Evolutionary conservation across 2,329 filamentous ascomycete genomes (phyloP).

Genomic region (Trichoderma sp.): DNA sequence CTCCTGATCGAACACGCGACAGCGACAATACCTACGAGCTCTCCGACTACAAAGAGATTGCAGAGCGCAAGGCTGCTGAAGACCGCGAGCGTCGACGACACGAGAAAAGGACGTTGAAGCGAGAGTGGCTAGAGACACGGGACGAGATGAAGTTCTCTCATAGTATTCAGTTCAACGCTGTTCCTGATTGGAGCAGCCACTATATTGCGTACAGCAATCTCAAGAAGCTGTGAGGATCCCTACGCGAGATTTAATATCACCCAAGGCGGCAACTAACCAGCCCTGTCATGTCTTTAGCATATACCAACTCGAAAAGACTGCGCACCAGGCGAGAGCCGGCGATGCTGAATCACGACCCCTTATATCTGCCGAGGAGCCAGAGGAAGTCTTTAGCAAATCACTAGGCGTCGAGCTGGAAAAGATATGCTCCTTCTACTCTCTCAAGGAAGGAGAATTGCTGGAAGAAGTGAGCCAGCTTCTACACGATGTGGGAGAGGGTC

Average conservation of each 20-base stretch:
- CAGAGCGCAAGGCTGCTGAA: conserved; percentile 37
- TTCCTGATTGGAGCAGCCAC: conserved; percentile 98
- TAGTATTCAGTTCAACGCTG: conserved; percentile 98
- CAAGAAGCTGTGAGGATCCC: conserved; percentile 83
- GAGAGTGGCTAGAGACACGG: conserved; percentile 69
- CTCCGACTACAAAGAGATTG: conserved; percentile 44
- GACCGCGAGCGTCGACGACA: conserved; percentile 42
- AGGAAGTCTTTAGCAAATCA: conserved; percentile 78
- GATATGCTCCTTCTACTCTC: conserved; percentile 84
- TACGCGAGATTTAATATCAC: background rate
- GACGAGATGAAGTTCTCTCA: conserved; percentile 99
- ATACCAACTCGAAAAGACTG: conserved; percentile 88
- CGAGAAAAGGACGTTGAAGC: conserved; percentile 64
- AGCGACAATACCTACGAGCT: conserved; percentile 47
- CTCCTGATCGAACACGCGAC: background rate
- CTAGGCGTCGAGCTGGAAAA: conserved; percentile 92
- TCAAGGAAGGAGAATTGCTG: conserved; percentile 87
- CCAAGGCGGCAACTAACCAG: background rate
- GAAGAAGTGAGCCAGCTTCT: conserved; percentile 79
- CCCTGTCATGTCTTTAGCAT: conserved; percentile 63
- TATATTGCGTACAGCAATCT: conserved; percentile 99
- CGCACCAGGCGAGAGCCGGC: conserved; percentile 63
- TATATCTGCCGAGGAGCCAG: conserved; percentile 73
- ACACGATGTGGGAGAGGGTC: conserved; percentile 63
- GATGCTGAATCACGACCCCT: conserved; percentile 88